A percentile compares a stretch with the other conserved stretches of the same genome.
phyloP scores from a whole-genome alignment of 768 basidiomycete species.

The Artomyces pyxidatus region DNA sequence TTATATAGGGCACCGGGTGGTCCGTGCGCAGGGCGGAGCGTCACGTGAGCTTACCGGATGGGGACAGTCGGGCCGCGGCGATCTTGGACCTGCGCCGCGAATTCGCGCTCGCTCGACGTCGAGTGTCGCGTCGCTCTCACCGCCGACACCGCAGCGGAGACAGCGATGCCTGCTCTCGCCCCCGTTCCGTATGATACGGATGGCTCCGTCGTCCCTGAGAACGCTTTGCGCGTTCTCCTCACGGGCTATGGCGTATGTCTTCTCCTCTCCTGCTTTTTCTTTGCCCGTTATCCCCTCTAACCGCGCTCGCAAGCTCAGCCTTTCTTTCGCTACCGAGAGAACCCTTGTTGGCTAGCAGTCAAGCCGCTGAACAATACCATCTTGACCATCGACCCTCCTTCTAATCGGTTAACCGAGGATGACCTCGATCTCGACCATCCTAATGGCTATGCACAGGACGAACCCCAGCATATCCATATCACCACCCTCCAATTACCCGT shows the following conservation, averaged over 20 bases:
- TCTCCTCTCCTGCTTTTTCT: background rate
- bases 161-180: constrained; percentile 2
- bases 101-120: background rate
- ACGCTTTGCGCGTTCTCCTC: constrained; percentile 33
- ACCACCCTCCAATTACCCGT: constrained; percentile 53
- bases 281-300: constrained; percentile 3
- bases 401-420: constrained; percentile 18
- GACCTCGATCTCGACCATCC: constrained; percentile 9
- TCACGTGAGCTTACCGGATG: too few relatives aligned
- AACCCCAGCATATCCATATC: constrained; percentile 43
- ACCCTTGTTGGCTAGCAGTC: constrained; percentile 71
- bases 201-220: constrained; percentile 10
- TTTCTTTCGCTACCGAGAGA: constrained; percentile 23
- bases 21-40: background rate
- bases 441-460: constrained; percentile 9
- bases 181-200: background rate
- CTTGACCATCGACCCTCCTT: constrained; percentile 22
- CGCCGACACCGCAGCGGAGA: too few relatives aligned
- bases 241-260: constrained; percentile 47
- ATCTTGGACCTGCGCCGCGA: background rate
- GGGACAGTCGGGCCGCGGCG: background rate
- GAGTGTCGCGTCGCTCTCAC: background rate
- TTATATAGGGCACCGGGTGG: background rate
- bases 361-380: constrained; percentile 51
- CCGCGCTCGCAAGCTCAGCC: constrained; percentile 18